Evolutionary conservation across 2,329 filamentous ascomycete species (phyloP), one percentile per base, ranked within the genome.

Genomic region (Pestalotiopsis sp.): DNA sequence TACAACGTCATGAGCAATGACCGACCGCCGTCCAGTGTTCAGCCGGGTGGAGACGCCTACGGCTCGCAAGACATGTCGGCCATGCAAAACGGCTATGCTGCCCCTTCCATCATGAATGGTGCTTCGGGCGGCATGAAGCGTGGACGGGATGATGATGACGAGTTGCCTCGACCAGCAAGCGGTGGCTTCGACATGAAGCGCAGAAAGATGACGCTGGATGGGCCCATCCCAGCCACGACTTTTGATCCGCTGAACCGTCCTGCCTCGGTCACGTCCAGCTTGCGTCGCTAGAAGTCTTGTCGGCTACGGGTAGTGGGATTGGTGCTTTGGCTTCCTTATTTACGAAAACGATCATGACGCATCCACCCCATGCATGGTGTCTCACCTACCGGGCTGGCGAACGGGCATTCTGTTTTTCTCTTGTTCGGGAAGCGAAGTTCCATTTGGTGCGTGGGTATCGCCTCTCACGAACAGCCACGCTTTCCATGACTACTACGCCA

Each of bases 1-100:
- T 97, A 97, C 85, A 97, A 90, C 79, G 91, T 97, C 70, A 94
- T 97, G 82, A 94, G 91, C 78, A 94, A 93, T 76, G 92, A 93
- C 68, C 88, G 93, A 30, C 88, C 84, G 38, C 79, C 88, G 11
- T 82, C 87, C 20, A 93, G 93, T 72, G 91, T 91, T n/a, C 86
- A 84, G 38, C 80, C 88, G 13, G 81, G 86, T 22, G 86, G 86
- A 63, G 93, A 97, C 72, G 87, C 90, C 6, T 97, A 97, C 77
- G 86, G 88, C 40, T 85, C 89, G 17, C 85, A 92, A 26, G 90
- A 92, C 73, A 83, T 90, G 79, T 78, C 80, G 55, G 80, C 78
- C 69, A 82, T 90, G 79, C 81, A 86, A 64, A 89, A 89, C 72
- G 87, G 87, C 10, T 93, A 94, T 71, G 84, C 88, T 17, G 81